Conservation (phyloP, 2,329 filamentous ascomycete genomes). For the Sporothrix schenckii region DNA sequence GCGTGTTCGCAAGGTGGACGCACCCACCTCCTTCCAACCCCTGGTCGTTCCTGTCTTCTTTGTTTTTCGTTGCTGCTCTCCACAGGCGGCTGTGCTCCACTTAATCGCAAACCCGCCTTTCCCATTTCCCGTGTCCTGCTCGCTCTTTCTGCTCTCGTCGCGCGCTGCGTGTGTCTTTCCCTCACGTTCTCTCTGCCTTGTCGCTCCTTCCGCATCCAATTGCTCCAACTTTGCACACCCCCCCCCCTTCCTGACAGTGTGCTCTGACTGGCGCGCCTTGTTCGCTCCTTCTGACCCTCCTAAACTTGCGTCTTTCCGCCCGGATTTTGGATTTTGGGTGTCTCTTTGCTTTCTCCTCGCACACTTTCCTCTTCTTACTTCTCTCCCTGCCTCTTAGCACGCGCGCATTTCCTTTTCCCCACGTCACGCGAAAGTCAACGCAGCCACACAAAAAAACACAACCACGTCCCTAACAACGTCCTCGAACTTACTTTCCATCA, state of each 20-base stretch:
- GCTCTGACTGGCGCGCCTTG: slow-evolving; percentile 13
- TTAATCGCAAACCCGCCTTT: slow-evolving; percentile 29
- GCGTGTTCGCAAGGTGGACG: neutral
- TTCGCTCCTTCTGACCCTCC: slow-evolving; percentile 18
- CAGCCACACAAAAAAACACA: slow-evolving; percentile 28
- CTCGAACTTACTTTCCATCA: slow-evolving; percentile 9
- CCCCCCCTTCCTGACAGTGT: neutral
- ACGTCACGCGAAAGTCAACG: slow-evolving; percentile 35
- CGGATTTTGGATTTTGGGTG: neutral
- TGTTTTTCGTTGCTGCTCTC: slow-evolving; percentile 23
- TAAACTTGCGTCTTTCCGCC: slow-evolving; percentile 17
- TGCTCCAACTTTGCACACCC: neutral
- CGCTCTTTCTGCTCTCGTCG: slow-evolving; percentile 16
- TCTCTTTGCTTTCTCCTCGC: neutral
- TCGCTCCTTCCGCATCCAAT: slow-evolving; percentile 25
- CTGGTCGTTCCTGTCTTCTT: slow-evolving; percentile 29
- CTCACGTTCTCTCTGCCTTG: slow-evolving; percentile 20
- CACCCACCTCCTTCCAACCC: neutral
- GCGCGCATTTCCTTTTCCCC: slow-evolving; percentile 35
- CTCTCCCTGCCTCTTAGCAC: slow-evolving; percentile 28
- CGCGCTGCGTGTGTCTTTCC: slow-evolving; percentile 6
- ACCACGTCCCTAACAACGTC: slow-evolving; percentile 16
- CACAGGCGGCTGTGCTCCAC: slow-evolving; percentile 27
- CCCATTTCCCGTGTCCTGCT: slow-evolving; percentile 26
- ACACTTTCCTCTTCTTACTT: neutral